phyloP scores from a whole-genome alignment of 192 early-diverging fungal species.

The Mortierella alpina region DNA sequence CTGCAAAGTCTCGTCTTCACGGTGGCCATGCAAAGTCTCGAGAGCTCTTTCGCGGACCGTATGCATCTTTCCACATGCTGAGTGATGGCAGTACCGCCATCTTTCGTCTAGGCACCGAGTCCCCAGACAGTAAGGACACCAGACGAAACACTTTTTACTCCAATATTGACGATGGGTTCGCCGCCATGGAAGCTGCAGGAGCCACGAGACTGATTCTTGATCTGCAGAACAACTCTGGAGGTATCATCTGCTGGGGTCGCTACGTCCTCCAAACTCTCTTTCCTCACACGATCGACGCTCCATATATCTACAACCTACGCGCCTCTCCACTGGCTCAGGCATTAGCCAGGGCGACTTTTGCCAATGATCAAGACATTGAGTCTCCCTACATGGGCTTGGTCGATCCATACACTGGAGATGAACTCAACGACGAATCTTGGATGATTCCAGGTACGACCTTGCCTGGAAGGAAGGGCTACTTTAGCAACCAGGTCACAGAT shows the following conservation, averaged over 20 bases:
- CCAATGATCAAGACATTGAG: not conserved
- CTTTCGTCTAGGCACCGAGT: slow-evolving; percentile 41
- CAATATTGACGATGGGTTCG: slow-evolving; percentile 45
- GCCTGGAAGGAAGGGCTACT: slow-evolving; percentile 19
- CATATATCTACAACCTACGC: slow-evolving; percentile 42
- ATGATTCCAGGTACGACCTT: slow-evolving; percentile 23
- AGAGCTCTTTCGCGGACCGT: slow-evolving; percentile 27
- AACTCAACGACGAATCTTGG: slow-evolving; percentile 22
- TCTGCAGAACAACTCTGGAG: slow-evolving; percentile 45
- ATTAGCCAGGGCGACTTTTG: slow-evolving; percentile 28
- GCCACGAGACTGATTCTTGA: slow-evolving; percentile 40
- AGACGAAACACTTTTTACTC: slow-evolving; percentile 22
- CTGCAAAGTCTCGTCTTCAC: not conserved
- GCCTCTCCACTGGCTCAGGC: slow-evolving; percentile 38
- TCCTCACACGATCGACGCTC: slow-evolving; percentile 32
- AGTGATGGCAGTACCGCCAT: slow-evolving; percentile 37
- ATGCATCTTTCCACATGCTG: slow-evolving; percentile 44
- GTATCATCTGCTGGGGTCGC: slow-evolving; percentile 50
- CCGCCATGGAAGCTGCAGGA: slow-evolving; percentile 20
- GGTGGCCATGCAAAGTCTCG: slow-evolving; percentile 7
- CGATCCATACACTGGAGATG: slow-evolving; percentile 30
- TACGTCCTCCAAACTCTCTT: slow-evolving; percentile 46
- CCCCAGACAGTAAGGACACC: slow-evolving; percentile 13
- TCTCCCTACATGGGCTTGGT: slow-evolving; percentile 42
- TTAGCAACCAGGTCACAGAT: slow-evolving; percentile 30